A percentile compares a stretch with the other conserved stretches of the same genome.
These are phyloP conservation scores for Hymenoscyphus fraxineus DNA, from an alignment of 2,329 filamentous ascomycete species.

Conservation along the genomic window DNA sequence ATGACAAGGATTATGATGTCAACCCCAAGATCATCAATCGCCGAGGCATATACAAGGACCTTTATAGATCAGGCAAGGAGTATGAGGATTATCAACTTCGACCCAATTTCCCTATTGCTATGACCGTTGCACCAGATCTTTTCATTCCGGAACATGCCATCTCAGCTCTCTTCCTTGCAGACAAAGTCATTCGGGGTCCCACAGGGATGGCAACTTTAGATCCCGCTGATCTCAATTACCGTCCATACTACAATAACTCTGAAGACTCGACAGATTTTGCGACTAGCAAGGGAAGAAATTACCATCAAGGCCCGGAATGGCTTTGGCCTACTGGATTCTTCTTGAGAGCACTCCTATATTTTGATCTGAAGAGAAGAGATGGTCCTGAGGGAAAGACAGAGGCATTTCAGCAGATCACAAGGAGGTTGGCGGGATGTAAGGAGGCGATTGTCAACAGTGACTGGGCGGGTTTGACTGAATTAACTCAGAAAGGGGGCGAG, in stretches of 20 bases:
- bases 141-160: slow-evolving; percentile 79
- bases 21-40: slow-evolving; percentile 79
- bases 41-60: slow-evolving; percentile 95
- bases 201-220: slow-evolving; percentile 95
- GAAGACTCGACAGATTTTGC: slow-evolving; percentile 90
- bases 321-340: slow-evolving; percentile 97
- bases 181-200: slow-evolving; percentile 76
- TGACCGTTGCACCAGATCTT: slow-evolving; percentile 86
- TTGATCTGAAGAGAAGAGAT: slow-evolving; percentile 72
- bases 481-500: slow-evolving; percentile 86
- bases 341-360: slow-evolving; percentile 83
- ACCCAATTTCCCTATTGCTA: slow-evolving; percentile 90
- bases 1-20: slow-evolving; percentile 76
- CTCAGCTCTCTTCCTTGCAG: slow-evolving; percentile 73
- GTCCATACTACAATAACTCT: slow-evolving; percentile 90
- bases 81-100: slow-evolving; percentile 98
- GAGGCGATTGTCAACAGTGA: slow-evolving; percentile 72
- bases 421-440: slow-evolving; percentile 78
- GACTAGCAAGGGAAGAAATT: slow-evolving; percentile 91
- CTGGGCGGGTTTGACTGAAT: slow-evolving; percentile 88
- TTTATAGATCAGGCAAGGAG: slow-evolving; percentile 90
- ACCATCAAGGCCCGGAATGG: slow-evolving; percentile 98
- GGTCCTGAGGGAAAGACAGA: slow-evolving; percentile 69
- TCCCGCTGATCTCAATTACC: slow-evolving; percentile 86
- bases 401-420: slow-evolving; percentile 91